phyloP scores from a whole-genome alignment of 139 green algal genomes.

The Chlamydomonas incerta region DNA sequence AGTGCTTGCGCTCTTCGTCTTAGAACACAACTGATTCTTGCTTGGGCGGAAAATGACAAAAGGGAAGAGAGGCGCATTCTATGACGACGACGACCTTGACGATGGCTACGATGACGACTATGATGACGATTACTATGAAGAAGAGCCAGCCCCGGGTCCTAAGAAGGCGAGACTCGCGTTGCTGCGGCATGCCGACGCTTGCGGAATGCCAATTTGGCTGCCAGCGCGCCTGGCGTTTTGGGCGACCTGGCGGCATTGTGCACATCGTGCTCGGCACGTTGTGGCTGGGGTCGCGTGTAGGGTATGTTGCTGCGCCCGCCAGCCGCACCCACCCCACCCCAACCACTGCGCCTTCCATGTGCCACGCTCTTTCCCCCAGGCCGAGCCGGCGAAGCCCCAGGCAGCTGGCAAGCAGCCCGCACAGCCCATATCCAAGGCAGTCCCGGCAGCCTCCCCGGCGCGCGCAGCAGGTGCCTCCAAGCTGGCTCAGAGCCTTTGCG shows the following conservation, averaged over 20 bases:
- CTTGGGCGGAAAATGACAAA: background rate
- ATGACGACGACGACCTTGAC: slow-evolving; percentile 77
- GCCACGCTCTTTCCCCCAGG: too few relatives aligned
- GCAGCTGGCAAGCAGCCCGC: background rate
- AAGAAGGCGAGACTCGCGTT: background rate
- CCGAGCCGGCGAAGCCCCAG: background rate
- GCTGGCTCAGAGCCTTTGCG: slow-evolving; percentile 70
- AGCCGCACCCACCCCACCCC: too few relatives aligned
- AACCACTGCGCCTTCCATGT: too few relatives aligned
- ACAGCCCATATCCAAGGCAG: slow-evolving; percentile 4
- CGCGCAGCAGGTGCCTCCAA: slow-evolving; percentile 80
- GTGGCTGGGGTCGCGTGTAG: too few relatives aligned
- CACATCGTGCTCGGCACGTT: too few relatives aligned
- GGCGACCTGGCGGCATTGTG: too few relatives aligned
- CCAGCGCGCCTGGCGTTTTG: too few relatives aligned
- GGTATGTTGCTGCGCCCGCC: too few relatives aligned
- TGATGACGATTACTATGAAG: slow-evolving; percentile 59
- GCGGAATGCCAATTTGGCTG: too few relatives aligned
- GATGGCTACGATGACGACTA: slow-evolving; percentile 70
- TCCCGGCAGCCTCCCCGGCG: slow-evolving; percentile 11
- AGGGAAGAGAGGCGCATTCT: slow-evolving; percentile 44
- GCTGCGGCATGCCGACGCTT: too few relatives aligned
- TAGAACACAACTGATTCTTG: too few relatives aligned
- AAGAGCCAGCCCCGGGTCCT: slow-evolving; percentile 24
- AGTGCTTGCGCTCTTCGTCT: too few relatives aligned